These are phyloP conservation scores for Colletotrichum lupini DNA, from an alignment of 2,329 filamentous ascomycete genomes.

Conservation along the genomic window DNA sequence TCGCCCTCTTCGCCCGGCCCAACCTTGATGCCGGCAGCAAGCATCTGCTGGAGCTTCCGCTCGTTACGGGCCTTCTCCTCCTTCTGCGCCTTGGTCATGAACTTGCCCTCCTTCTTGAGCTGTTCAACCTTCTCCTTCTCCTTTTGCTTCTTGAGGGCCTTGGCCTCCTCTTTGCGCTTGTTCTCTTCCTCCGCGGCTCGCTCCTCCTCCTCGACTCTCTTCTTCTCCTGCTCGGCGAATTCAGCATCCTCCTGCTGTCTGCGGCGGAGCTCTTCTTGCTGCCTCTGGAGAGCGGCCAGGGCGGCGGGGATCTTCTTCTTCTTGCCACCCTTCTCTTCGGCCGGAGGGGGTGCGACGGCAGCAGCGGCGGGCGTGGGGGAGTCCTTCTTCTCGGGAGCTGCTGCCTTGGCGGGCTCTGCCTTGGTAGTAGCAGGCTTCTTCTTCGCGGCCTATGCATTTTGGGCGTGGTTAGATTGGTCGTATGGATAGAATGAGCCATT, in stretches of 20 bases:
- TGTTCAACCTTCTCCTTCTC: conserved; percentile 89
- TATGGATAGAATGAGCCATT: not conserved
- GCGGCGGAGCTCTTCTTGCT: conserved; percentile 81
- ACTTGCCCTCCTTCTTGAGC: conserved; percentile 89
- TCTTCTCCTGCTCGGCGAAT: conserved; percentile 71
- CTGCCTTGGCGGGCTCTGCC: conserved; percentile 66
- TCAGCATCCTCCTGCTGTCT: conserved; percentile 73
- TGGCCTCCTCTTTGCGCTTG: conserved; percentile 77
- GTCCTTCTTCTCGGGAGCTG: conserved; percentile 59
- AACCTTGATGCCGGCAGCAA: conserved; percentile 80
- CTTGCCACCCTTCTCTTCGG: conserved; percentile 65
- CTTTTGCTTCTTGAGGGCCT: conserved; percentile 82
- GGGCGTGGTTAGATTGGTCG: not conserved
- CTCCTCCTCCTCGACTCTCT: conserved; percentile 74
- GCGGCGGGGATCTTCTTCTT: conserved; percentile 93
- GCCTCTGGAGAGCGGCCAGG: conserved; percentile 79
- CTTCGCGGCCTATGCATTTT: conserved; percentile 74
- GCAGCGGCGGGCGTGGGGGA: conserved; percentile 49
- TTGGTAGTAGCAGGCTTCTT: conserved; percentile 71
- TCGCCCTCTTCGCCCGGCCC: conserved; percentile 67
- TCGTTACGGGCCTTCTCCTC: conserved; percentile 84
- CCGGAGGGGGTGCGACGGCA: conserved; percentile 48
- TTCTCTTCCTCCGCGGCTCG: conserved; percentile 72
- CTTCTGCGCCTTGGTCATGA: conserved; percentile 86
- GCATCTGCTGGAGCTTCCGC: conserved; percentile 85